Evolutionary conservation across 2,329 filamentous ascomycete genomes (phyloP), one percentile per base, ranked within the genome.

Genomic region (Diaporthe sp.): DNA sequence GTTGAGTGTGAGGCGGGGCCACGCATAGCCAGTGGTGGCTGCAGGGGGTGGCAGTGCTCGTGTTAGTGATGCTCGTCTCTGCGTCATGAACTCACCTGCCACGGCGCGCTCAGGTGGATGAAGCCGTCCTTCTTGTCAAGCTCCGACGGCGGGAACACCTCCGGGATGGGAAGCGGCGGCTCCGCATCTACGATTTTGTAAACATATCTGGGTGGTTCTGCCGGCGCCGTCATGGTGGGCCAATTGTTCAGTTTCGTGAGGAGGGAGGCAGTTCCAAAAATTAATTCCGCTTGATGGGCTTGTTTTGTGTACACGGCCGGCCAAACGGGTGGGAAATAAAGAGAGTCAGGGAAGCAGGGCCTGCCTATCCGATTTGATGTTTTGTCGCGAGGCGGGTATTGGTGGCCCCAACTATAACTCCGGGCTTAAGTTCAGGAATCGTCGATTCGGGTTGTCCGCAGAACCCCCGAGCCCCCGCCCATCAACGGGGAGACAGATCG

Each of bases 81-180:
- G n/a, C 58, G 42, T 19, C 28, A 33, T 19, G 25, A 76, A 76
- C 80, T 78, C 79, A 89, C 89, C 84, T 92, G 91, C 50, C 82
- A 82, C 2, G 87, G 85, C 0, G 87, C 89, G 79, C 90, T 92
- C 22, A 92, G 81, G 77, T 92, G 91, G 42, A 92, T 84, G 81
- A 91, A 92, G 66, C 90, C 90, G 79, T 92, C 90, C 47, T 88
- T 86, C 77, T 82, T 81, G 81, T 92, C 91, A 58, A 92, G 87
- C 45, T 89, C 87, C 17, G 90, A 92, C 75, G 90, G 85, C 19
- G 91, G 90, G 71, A 90, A 89, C 74, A 84, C 82, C 2, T 83
- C 80, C 4, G 90, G 90, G 47, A 92, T 83, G 2, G 89, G 88
- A 30, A 85, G 82, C 10, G 87, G 86, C 40, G 90, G 90, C 33